Conservation (phyloP, 192 early-diverging fungal genomes). For the Coemansia sp. region DNA sequence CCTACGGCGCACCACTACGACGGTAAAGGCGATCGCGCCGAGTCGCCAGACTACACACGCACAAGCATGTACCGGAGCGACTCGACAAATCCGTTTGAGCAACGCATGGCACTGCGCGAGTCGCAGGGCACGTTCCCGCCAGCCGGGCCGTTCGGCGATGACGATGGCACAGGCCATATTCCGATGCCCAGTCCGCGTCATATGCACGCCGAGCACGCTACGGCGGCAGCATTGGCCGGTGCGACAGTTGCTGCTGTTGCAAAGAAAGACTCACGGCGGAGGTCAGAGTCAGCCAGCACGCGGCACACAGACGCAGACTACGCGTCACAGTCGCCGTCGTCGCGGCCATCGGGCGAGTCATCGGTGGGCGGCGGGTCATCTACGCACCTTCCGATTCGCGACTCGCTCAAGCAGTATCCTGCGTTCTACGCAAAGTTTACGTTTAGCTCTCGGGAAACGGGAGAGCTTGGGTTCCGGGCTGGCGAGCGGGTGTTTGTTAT, state of each 20-base stretch:
- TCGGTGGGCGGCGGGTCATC: conserved; percentile 32
- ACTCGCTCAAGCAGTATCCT: conserved; percentile 54
- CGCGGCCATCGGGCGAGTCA: conserved; percentile 48
- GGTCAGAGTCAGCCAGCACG: conserved; percentile 47
- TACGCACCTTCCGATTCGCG: conserved; percentile 49
- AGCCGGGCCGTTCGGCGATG: conserved; percentile 38
- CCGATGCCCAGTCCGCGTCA: conserved; percentile 42
- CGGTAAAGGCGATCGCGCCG: conserved; percentile 15
- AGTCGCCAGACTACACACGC: conserved; percentile 21
- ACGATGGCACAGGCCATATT: conserved; percentile 32
- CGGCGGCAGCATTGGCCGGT: conserved; percentile 42
- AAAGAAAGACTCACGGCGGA: conserved; percentile 17
- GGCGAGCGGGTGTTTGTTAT: conserved; percentile 74
- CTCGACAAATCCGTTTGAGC: conserved; percentile 54
- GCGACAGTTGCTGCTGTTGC: conserved; percentile 8
- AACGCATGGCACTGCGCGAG: conserved; percentile 50
- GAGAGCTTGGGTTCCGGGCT: conserved; percentile 69
- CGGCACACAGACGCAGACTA: conserved; percentile 28
- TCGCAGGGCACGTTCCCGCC: conserved; percentile 53
- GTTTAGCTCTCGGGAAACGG: conserved; percentile 71
- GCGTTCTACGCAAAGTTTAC: conserved; percentile 73
- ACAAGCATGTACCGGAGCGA: conserved; percentile 40
- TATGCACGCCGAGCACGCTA: conserved; percentile 33
- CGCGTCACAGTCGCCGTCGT: conserved; percentile 35
- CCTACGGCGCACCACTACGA: conserved; percentile 30